Evolutionary conservation across 495 filamentous ascomycete genomes (phyloP), one percentile per base, ranked within the genome.

Genomic region (Xylaria flabelliformis): DNA sequence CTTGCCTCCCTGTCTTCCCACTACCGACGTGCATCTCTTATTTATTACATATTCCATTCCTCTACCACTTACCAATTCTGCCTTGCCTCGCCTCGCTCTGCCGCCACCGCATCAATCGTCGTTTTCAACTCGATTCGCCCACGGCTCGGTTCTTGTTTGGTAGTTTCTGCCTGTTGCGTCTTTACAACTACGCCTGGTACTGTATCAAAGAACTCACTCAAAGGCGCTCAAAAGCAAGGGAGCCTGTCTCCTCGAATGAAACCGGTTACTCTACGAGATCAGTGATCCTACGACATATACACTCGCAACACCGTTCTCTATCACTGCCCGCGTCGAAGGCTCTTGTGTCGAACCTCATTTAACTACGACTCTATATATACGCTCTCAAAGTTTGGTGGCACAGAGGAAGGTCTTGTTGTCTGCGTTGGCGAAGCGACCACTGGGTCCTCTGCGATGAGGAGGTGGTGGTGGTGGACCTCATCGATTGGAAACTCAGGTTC

Each of bases 401-500:
- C 42, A 46, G 73, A 73, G 59, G 19, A 75, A 58, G 70, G 74
- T 64, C 34, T 61, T 74, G 42, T 41, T 72, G 50, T 73, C 59
- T 66, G 53, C 73, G 65, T 56, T 72, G 75, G 74, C 73, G 69
- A 77, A 75, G 80, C 72, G 81, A 74, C 81, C 78, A 73, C 69
- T 74, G 74, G 81, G 80, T 81, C 77, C 76, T 76, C 76, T 79
- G 78, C 78, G 78, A 83, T 82, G 81, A 78, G 80, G 81, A 77
- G 81, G 80, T 76, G 81, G 80, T 77, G 81, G 79, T 74, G 81
- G 79, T 74, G 80, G 79, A 74, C 74, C 76, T 79, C 73, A 75
- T 78, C 78, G 76, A 76, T 76, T 65, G 74, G 56, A 74, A 73
- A 73, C 56, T 64, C 70, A 74, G 73, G 76, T 72, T 78, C 76